Base-by-base conservation (phyloP, 805 yeast species). In the Candida nanaspora region DNA sequence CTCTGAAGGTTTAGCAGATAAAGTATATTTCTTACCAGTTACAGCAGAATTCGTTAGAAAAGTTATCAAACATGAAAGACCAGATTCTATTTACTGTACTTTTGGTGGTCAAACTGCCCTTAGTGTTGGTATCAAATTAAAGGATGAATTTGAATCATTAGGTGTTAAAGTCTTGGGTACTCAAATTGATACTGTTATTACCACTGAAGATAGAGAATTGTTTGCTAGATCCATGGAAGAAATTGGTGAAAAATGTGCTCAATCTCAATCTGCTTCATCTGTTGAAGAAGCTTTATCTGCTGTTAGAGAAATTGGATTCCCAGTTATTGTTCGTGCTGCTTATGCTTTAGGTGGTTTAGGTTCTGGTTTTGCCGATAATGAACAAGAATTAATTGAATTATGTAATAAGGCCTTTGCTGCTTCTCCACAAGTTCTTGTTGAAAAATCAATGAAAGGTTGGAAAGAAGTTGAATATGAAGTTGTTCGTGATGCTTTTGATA, bases 51-150 rank as follows among this genome's bases (percentile, higher is more conserved):
- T 89, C 55, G 97, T 93, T 43, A 79, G 98, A 55, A 89, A 93
- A 61, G 96, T 93, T 51, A 93, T 93, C 59, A 72, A 85, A 61
- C 84, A 86, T 63, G 98, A 93, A 70, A 82, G 86, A 53, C 98
- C 98, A 23, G 98, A 93, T 62, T 95, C 97, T 49, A 91, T 93
- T 52, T 89, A 87, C 68, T 84, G 86, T 59, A 93, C 98, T 16
- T 93, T 93, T 59, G 98, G 98, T 72, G 98, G 98, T 57, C 98
- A 93, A 71, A 93, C 98, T 35, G 98, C 97, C 31, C 74, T 93
- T 56, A 81, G 84, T 55, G 98, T 93, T 44, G 98, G 98, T 76
- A 89, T 93, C 50, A 79, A 82, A 52, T 76, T 93, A 69, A 91
- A 91, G 70, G 98, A 91, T 61, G 98, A 91, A 68, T 89, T 93